Conservation (phyloP, 768 basidiomycete genomes). For the Boletus sp. region DNA sequence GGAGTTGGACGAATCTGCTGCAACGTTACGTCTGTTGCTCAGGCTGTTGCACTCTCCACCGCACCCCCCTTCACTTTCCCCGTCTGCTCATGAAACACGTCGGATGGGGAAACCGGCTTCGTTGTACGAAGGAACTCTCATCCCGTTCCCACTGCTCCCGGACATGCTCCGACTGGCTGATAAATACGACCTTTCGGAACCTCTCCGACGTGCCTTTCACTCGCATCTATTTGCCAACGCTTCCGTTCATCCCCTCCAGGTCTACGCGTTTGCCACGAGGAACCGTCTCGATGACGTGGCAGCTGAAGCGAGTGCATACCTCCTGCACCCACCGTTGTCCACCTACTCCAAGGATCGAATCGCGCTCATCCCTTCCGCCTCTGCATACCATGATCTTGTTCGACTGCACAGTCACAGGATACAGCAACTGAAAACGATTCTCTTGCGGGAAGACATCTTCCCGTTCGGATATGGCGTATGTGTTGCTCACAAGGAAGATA, state of each 20-base stretch:
- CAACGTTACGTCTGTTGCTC: slow-evolving; percentile 49
- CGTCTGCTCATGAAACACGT: slow-evolving; percentile 24
- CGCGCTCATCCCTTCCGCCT: slow-evolving; percentile 50
- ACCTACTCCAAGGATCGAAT: slow-evolving; percentile 53
- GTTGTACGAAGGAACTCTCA: slow-evolving; percentile 41
- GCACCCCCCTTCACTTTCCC: slow-evolving; percentile 38
- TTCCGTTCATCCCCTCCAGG: slow-evolving; percentile 48
- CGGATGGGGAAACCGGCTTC: slow-evolving; percentile 33
- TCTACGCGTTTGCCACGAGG: slow-evolving; percentile 56
- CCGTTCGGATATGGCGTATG: slow-evolving; percentile 73
- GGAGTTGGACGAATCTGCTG: slow-evolving; percentile 54
- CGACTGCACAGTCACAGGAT: slow-evolving; percentile 59
- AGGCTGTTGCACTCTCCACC: slow-evolving; percentile 57
- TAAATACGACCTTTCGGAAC: slow-evolving; percentile 59
- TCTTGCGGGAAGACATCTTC: slow-evolving; percentile 63
- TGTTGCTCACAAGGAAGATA: slow-evolving; percentile 45
- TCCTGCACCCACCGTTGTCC: slow-evolving; percentile 52
- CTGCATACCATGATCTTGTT: slow-evolving; percentile 63
- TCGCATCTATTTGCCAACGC: slow-evolving; percentile 57
- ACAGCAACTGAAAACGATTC: slow-evolving; percentile 47
- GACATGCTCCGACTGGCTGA: slow-evolving; percentile 57
- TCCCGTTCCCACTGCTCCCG: slow-evolving; percentile 65
- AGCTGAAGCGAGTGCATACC: slow-evolving; percentile 55
- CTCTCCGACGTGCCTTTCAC: slow-evolving; percentile 43
- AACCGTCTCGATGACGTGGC: slow-evolving; percentile 48